Conservation (phyloP, 2,329 filamentous ascomycete species). For the Aureobasidium sp. region DNA sequence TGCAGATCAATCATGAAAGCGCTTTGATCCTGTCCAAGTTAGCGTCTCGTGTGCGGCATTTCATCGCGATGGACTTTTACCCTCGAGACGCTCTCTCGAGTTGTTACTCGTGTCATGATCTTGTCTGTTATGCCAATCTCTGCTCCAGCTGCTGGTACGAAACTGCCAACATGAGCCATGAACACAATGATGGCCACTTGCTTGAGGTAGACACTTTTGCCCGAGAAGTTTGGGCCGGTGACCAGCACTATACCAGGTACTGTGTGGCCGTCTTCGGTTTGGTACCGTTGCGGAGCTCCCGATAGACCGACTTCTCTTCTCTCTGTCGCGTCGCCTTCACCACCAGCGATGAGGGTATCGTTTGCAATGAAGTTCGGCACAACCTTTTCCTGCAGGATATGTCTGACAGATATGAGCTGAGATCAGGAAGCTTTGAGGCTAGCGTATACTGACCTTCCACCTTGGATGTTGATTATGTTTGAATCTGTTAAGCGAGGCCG, state of each 20-base stretch:
- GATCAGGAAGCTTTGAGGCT: not conserved
- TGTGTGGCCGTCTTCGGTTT: constrained; percentile 13
- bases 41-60: not conserved
- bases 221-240: constrained; percentile 93
- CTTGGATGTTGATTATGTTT: constrained; percentile 66
- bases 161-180: constrained; percentile 87
- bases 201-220: constrained; percentile 93
- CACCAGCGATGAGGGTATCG: constrained; percentile 62
- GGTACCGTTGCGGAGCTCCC: not conserved
- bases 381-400: constrained; percentile 78
- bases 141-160: constrained; percentile 72
- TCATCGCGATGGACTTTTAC: constrained; percentile 23
- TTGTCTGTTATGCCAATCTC: constrained; percentile 84
- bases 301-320: not conserved
- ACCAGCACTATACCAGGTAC: constrained; percentile 66
- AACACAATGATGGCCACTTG: constrained; percentile 87
- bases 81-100: constrained; percentile 60
- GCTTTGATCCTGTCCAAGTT: constrained; percentile 45
- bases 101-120: constrained; percentile 79
- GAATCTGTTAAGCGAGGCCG: constrained; percentile 62
- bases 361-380: constrained; percentile 80
- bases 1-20: constrained; percentile 78
- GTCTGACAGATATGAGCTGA: constrained; percentile 38
- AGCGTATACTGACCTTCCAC: constrained; percentile 54
- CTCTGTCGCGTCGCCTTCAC: constrained; percentile 32